A percentile compares a stretch with the other conserved stretches of the same genome.
These are phyloP conservation scores for Kregervanrija pseudodelftensis DNA, from an alignment of 805 yeast genomes.

Conservation along the genomic window DNA sequence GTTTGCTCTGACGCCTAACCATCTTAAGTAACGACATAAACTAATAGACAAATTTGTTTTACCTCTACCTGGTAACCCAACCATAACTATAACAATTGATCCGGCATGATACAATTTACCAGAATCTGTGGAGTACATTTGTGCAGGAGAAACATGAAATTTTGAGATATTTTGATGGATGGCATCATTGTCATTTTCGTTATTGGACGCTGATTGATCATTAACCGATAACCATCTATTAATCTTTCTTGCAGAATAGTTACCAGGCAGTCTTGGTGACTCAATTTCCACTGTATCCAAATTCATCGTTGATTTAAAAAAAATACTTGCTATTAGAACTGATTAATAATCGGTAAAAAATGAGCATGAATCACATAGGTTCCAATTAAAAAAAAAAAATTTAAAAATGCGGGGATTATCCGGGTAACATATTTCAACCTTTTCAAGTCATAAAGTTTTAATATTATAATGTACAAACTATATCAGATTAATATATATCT, in stretches of 20 bases:
- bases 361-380: too few species aligned
- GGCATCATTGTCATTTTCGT: constrained; percentile 37
- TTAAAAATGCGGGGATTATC: too few species aligned
- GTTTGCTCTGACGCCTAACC: constrained; percentile 94
- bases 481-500: too few species aligned
- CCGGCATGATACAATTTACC: constrained; percentile 96
- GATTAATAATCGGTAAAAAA: too few species aligned
- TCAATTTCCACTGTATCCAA: constrained; percentile 28
- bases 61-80: constrained; percentile 94
- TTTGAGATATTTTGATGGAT: constrained; percentile 61
- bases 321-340: too few species aligned
- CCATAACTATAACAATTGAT: constrained; percentile 77
- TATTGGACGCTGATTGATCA: constrained; percentile 5
- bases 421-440: too few species aligned
- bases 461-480: too few species aligned
- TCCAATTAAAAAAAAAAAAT: too few species aligned
- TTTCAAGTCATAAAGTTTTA: too few species aligned
- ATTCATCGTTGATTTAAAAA: too few species aligned
- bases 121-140: constrained; percentile 83
- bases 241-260: constrained; percentile 48
- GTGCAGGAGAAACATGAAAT: constrained; percentile 80
- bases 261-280: constrained; percentile 39
- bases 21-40: constrained; percentile 82
- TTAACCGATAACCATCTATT: constrained; percentile 36
- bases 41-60: constrained; percentile 91